phyloP scores from a whole-genome alignment of 352 stramenopile genomes.

The Pythium dissimile region DNA sequence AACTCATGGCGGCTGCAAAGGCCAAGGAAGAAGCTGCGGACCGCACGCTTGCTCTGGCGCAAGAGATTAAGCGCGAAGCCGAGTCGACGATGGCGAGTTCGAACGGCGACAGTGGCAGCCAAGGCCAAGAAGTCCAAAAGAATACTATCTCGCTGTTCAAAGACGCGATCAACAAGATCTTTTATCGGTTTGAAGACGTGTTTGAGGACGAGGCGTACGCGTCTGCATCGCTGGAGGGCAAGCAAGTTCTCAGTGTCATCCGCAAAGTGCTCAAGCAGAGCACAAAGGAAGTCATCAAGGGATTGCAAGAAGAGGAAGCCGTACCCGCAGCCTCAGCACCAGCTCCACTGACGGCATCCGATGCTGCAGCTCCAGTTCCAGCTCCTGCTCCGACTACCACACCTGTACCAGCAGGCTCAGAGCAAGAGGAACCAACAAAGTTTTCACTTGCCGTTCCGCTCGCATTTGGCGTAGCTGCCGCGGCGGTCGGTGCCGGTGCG shows the following conservation, averaged over 20 bases:
- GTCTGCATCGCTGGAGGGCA: conserved; percentile 42
- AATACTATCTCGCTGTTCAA: conserved; percentile 62
- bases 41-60: conserved; percentile 38
- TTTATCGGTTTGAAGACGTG: conserved; percentile 77
- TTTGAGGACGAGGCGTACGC: conserved; percentile 58
- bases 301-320: conserved; percentile 34
- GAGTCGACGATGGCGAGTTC: conserved; percentile 37
- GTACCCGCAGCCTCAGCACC: background rate
- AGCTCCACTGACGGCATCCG: background rate
- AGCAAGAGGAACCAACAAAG: background rate
- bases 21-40: conserved; percentile 42
- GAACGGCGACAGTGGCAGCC: background rate
- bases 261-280: conserved; percentile 78
- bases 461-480: conserved; percentile 3
- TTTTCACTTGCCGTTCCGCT: conserved; percentile 5
- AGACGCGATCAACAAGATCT: conserved; percentile 76
- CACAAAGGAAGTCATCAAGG: conserved; percentile 65
- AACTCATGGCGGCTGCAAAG: conserved; percentile 3
- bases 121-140: conserved; percentile 31
- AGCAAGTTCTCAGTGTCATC: conserved; percentile 69
- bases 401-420: too few relatives aligned
- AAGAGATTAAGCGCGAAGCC: conserved; percentile 58
- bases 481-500: conserved; percentile 3
- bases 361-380: background rate
- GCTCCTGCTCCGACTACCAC: background rate